Percentiles rank a stretch among this genome's conserved stretches.
Conservation (phyloP, 306 rosid genomes). For the Hylodesmum podocarpum region DNA sequence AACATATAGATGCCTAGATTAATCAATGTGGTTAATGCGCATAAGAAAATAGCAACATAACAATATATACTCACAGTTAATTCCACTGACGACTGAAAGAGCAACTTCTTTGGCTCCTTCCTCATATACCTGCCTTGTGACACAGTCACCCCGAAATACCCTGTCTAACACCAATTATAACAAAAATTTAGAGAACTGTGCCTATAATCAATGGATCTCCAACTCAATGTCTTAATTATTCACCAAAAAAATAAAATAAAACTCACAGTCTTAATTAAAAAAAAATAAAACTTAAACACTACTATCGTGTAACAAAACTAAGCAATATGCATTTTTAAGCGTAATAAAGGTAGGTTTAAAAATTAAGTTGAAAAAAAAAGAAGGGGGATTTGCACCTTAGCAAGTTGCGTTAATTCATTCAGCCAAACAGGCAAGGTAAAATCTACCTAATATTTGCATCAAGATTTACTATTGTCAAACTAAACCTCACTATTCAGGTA, state of each 20-base stretch:
- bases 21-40: constrained; percentile 22
- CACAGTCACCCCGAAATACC: constrained; percentile 86
- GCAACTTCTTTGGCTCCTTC: constrained; percentile 89
- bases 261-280: not conserved
- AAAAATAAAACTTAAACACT: not conserved
- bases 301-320: not conserved
- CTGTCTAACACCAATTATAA: constrained; percentile 59
- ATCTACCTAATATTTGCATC: constrained; percentile 9
- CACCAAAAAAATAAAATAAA: not conserved
- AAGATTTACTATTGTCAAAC: not conserved
- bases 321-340: constrained; percentile 6
- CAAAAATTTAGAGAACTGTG: constrained; percentile 29
- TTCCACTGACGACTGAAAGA: constrained; percentile 88
- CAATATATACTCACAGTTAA: constrained; percentile 75
- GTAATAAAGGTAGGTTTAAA: not conserved
- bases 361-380: not conserved
- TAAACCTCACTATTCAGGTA: not conserved
- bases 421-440: constrained; percentile 12
- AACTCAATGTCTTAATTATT: not conserved
- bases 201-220: not conserved
- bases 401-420: not conserved
- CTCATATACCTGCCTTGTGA: constrained; percentile 85
- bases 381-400: constrained; percentile 10
- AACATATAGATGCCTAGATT: constrained; percentile 23
- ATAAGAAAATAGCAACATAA: constrained; percentile 31